phyloP scores from a whole-genome alignment of 2,329 filamentous ascomycete species.

The Rhinocladiella mackenziei region DNA sequence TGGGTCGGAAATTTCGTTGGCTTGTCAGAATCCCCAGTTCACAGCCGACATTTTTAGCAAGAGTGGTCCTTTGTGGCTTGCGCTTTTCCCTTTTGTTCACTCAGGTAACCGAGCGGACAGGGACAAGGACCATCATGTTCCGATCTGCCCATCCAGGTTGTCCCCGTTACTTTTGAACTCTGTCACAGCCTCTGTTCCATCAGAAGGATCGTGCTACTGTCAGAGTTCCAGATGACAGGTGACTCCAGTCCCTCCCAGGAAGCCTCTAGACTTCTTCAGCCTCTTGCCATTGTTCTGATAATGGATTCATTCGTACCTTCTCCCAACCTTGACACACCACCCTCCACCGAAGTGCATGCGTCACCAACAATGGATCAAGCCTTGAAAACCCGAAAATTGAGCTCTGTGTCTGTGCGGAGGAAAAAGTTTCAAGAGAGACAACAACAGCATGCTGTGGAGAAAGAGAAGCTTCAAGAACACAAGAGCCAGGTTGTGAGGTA shows the following conservation, averaged over 20 bases:
- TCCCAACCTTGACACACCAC: conserved; percentile 2
- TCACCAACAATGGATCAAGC: conserved; percentile 23
- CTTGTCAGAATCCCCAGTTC: conserved; percentile 14
- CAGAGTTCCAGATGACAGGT: conserved; percentile 24
- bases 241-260: conserved; percentile 8
- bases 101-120: conserved; percentile 3
- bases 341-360: background rate
- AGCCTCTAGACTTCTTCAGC: conserved; percentile 7
- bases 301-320: conserved; percentile 2
- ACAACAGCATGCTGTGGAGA: conserved; percentile 14
- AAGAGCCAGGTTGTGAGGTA: conserved; percentile 20
- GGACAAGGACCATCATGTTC: conserved; percentile 8
- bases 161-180: conserved; percentile 17
- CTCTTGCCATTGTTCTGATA: conserved; percentile 5
- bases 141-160: conserved; percentile 15
- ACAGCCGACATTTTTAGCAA: conserved; percentile 16
- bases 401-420: conserved; percentile 24
- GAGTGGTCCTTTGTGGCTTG: conserved; percentile 16
- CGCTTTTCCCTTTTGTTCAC: conserved; percentile 4
- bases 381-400: conserved; percentile 20
- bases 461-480: conserved; percentile 10
- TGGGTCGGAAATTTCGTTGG: conserved; percentile 10
- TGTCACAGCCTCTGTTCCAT: conserved; percentile 20
- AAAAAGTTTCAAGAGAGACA: conserved; percentile 25
- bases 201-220: conserved; percentile 20